A percentile compares a stretch with the other conserved stretches of the same genome.
These are phyloP conservation scores for Raddia guianensis DNA, from an alignment of 176 grass and related monocot species.

Conservation along the genomic window DNA sequence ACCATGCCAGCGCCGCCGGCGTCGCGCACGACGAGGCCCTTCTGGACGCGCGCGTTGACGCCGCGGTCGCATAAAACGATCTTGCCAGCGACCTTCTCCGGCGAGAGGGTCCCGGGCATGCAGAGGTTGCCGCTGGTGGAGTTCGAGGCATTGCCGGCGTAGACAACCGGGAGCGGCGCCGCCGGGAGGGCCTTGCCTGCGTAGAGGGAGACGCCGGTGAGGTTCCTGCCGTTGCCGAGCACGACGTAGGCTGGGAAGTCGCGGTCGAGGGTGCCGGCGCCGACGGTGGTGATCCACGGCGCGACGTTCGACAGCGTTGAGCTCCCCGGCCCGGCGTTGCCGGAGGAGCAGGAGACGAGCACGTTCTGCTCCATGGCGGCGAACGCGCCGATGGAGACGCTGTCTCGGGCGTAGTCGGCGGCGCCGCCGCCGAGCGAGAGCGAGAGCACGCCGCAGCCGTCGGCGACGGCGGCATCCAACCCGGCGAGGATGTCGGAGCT, in stretches of 20 bases:
- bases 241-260: constrained; percentile 89
- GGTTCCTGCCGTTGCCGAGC: constrained; percentile 81
- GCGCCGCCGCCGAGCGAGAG: constrained; percentile 83
- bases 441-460: constrained; percentile 82
- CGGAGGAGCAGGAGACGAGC: constrained; percentile 81
- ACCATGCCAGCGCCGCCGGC: constrained; percentile 83
- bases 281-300: constrained; percentile 86
- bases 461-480: constrained; percentile 73
- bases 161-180: constrained; percentile 51
- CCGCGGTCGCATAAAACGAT: constrained; percentile 89
- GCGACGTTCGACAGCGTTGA: constrained; percentile 81
- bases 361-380: constrained; percentile 76
- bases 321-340: constrained; percentile 66
- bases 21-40: constrained; percentile 72
- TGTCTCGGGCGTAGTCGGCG: constrained; percentile 75
- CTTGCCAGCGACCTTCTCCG: constrained; percentile 78
- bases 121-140: constrained; percentile 78
- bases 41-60: constrained; percentile 79
- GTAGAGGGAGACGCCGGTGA: constrained; percentile 75
- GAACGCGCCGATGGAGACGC: constrained; percentile 85
- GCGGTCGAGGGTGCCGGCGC: constrained; percentile 76
- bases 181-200: constrained; percentile 57
- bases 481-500: constrained; percentile 93
- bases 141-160: constrained; percentile 82
- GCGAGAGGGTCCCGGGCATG: constrained; percentile 65